Base-by-base conservation (phyloP, 805 yeast species). In the Suhomyces faveliae region DNA sequence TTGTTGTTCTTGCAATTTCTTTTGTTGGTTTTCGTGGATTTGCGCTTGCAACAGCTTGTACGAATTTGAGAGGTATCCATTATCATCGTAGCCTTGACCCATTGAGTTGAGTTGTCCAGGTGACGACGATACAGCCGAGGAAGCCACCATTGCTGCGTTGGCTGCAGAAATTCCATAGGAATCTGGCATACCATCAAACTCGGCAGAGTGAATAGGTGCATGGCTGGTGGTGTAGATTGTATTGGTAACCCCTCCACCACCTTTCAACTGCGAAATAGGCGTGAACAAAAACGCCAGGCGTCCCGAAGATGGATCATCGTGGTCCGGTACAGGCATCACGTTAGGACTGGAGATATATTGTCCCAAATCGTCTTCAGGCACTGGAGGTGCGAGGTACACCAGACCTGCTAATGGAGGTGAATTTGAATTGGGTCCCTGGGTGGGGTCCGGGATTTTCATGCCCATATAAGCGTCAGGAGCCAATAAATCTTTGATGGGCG, bases 391-490 rank as follows among this genome's bases (percentile, higher is more conserved):
- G 51, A 84, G 68, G 65, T 88, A 92, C 7, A 94, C 96, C 24
- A 88, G 94, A 23, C 99, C 99, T 29, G 87, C 82, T 24, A 90
- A 65, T n/a, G 99, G 98, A 11, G 98, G 98, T 0, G 96, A 95
- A 48, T 68, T 70, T 56, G 88, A 84, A 53, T 85, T 78, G 19
- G 85, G 87, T 8, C 94, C 92, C 58, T 83, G 83, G 2, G 83
- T 78, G 2, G 97, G 94, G 47, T 84, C 87, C 0, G 97, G 96
- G 38, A 87, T 77, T 10, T 87, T 83, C 74, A 88, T 91, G 27
- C 78, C 76, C 5, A 81, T 79, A 15, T 82, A 73, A 1, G 96
- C 90, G 61, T 84, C 83, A 1, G 85, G 77, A 5, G 92, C 88
- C 49, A 94, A 74, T 56, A 89, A 64, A 55, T 85, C 83, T 61